Percentiles rank a stretch among this genome's conserved stretches.
phyloP scores from a whole-genome alignment of 2,329 filamentous ascomycete genomes.

The Tothia fuscella region DNA sequence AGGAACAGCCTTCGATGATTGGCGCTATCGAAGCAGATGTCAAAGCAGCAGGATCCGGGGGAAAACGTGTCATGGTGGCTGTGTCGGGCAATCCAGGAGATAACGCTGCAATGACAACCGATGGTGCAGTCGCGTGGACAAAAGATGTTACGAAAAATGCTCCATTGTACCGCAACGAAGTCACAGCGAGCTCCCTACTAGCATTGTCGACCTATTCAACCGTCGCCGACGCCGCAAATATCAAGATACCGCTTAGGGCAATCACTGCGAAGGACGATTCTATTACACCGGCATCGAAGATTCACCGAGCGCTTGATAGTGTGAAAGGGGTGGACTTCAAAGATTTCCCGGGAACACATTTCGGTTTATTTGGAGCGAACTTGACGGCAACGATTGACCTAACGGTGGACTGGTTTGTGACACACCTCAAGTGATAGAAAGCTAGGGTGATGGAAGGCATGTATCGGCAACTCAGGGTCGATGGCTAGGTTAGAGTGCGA shows the following conservation, averaged over 20 bases:
- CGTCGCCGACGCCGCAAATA: background rate
- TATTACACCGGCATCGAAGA: slow-evolving; percentile 4
- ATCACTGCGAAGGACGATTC: slow-evolving; percentile 5
- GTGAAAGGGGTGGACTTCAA: background rate
- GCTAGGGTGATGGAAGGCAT: no score
- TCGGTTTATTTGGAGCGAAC: slow-evolving; percentile 4
- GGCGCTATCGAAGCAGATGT: slow-evolving; percentile 1
- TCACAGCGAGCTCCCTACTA: background rate
- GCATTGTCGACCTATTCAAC: background rate
- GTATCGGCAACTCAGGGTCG: no score
- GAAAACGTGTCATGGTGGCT: background rate
- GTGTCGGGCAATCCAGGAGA: background rate
- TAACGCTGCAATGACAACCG: slow-evolving; percentile 1
- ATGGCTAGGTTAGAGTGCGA: no score
- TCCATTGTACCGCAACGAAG: slow-evolving; percentile 1
- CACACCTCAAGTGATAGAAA: background rate
- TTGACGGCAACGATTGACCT: slow-evolving; percentile 6
- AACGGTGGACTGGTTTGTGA: slow-evolving; percentile 1
- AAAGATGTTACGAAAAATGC: slow-evolving; percentile 3
- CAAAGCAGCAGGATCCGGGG: background rate
- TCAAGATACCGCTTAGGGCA: background rate
- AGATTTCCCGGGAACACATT: slow-evolving; percentile 4
- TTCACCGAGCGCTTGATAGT: slow-evolving; percentile 3
- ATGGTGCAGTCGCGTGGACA: slow-evolving; percentile 5
- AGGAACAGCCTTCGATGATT: background rate